Percentiles rank a stretch among this genome's conserved stretches.
phyloP scores from a whole-genome alignment of 1,284 basidiomycete species.

The Anthracocystis walkeri region DNA sequence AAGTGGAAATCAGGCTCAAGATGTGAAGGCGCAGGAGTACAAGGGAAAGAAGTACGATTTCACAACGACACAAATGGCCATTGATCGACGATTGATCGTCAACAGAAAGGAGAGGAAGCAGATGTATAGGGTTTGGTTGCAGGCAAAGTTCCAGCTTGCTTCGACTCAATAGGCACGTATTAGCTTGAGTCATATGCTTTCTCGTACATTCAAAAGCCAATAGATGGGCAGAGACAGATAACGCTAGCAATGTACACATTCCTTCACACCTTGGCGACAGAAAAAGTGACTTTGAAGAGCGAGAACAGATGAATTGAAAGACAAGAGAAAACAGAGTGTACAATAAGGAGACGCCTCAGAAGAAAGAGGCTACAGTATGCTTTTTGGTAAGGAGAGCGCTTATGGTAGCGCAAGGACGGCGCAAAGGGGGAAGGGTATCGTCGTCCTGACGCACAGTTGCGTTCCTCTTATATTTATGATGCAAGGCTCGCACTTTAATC shows the following conservation, averaged over 20 bases:
- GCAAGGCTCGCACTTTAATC: slow-evolving; percentile 28
- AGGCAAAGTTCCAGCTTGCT: slow-evolving; percentile 58
- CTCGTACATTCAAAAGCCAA: not conserved
- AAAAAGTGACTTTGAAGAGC: not conserved
- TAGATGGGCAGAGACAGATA: too few relatives aligned
- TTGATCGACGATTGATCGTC: slow-evolving; percentile 65
- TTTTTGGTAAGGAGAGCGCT: not conserved
- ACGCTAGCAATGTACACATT: too few relatives aligned
- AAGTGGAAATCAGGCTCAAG: not conserved
- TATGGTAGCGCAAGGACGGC: not conserved
- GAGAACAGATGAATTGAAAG: slow-evolving; percentile 4
- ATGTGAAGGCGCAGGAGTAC: not conserved
- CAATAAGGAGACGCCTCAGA: not conserved
- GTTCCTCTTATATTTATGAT: not conserved
- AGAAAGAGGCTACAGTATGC: not conserved
- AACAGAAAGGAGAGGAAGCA: slow-evolving; percentile 66
- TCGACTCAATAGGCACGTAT: not conserved
- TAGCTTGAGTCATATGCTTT: not conserved
- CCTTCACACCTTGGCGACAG: not conserved
- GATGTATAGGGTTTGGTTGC: slow-evolving; percentile 68
- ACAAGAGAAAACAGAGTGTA: not conserved
- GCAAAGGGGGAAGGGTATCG: slow-evolving; percentile 12
- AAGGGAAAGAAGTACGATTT: slow-evolving; percentile 35
- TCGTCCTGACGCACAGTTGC: slow-evolving; percentile 3
- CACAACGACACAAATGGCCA: slow-evolving; percentile 63